phyloP scores from a whole-genome alignment of 345 rosid genomes.

The Brassica juncea region DNA sequence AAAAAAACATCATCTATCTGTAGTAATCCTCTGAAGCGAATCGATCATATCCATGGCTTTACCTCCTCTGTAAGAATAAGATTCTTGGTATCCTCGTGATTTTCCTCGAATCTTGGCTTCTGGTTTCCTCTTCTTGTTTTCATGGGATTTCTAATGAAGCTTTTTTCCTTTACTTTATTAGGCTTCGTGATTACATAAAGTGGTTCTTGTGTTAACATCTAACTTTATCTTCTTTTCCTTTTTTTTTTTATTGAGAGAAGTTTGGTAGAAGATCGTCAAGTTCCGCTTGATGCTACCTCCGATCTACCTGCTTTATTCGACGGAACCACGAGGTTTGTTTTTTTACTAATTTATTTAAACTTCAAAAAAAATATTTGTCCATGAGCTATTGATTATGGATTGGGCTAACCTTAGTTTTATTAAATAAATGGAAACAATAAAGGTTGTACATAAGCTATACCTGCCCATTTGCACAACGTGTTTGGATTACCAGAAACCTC shows the following conservation, averaged over 20 bases:
- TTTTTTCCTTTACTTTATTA: background rate
- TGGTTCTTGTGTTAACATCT: background rate
- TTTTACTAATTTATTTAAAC: background rate
- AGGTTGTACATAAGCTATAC: constrained; percentile 74
- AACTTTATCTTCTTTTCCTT: background rate
- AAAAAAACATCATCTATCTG: background rate
- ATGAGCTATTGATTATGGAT: background rate
- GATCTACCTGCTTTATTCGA: constrained; percentile 73
- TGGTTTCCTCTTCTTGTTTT: background rate
- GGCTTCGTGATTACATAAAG: background rate
- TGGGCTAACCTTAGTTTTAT: background rate
- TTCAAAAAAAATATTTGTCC: background rate
- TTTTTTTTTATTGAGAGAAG: background rate
- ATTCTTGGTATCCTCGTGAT: background rate
- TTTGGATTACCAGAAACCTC: constrained; percentile 73
- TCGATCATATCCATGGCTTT: constrained; percentile 26
- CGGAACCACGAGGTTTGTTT: constrained; percentile 62
- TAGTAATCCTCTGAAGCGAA: background rate
- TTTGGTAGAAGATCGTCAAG: constrained; percentile 52
- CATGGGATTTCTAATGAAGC: background rate
- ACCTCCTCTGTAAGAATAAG: constrained; percentile 21
- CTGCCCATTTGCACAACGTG: constrained; percentile 85
- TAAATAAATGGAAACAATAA: constrained; percentile 10
- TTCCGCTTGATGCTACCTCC: constrained; percentile 52
- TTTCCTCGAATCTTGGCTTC: background rate